Base-by-base conservation (phyloP, 257 asterid genomes). In the Mitragyna speciosa region DNA sequence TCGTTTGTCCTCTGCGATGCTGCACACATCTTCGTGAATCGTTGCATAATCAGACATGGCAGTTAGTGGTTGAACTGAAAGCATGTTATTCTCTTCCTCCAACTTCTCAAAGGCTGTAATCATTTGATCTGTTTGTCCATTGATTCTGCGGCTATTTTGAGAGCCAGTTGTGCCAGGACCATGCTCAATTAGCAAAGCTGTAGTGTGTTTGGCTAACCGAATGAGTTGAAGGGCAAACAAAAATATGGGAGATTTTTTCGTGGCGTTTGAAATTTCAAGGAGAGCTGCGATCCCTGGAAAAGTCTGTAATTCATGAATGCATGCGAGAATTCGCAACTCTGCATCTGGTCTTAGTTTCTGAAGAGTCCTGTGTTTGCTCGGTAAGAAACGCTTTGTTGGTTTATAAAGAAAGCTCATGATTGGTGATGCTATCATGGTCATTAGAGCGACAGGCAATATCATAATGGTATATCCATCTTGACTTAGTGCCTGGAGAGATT, bases 1-100 rank as follows among this genome's bases (percentile, higher is more conserved):
- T 8, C 77, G 79, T 66, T 79, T 83, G 51, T 83, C 86, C 54
- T 79, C 81, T 0, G 79, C 83, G 14, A 79, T 58, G 33, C 75
- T 76, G 20, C 77, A 83, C 1, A 83, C 51, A 39, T 83, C 86
- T 30, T 83, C 83, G 12, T 76, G 79, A 83, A 83, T 83, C 17
- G 86, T 79, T n/a, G 70, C 51, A 48, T 69, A 83, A 70, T 79
- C 56, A 36, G 83, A 83, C 73, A 76, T 79, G 24, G 79, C 76
- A 3, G 86, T 79, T 54, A 83, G 59, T 48, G 54, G 51, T 19
- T 79, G 86, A 70, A 76, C 70, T 33, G 81, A 69, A 12, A 83
- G 11, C 70, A 72, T 61, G 17, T 69, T 71, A n/a, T 30, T 79
- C 20, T 76, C 78, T 24, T 59, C 73, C 72, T 79, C 83, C 14